A percentile compares a stretch with the other conserved stretches of the same genome.
These are phyloP conservation scores for Trichoderma harzianum DNA, from an alignment of 2,329 filamentous ascomycete species.

Conservation along the genomic window DNA sequence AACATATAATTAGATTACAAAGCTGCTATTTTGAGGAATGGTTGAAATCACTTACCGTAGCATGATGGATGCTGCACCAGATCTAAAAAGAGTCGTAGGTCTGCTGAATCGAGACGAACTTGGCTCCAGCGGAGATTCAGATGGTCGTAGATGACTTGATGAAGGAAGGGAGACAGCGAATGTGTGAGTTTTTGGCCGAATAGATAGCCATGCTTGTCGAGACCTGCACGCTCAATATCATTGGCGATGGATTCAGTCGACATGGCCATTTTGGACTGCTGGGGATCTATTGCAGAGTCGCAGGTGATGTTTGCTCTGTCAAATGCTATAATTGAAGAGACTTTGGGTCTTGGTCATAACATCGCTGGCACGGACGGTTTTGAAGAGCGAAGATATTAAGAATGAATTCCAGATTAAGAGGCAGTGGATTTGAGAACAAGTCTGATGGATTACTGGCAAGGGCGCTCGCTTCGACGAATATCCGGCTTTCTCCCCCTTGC, in stretches of 20 bases:
- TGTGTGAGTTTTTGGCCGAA: slow-evolving; percentile 11
- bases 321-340: background rate
- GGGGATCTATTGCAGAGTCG: background rate
- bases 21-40: background rate
- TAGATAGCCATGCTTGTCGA: slow-evolving; percentile 13
- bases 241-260: background rate
- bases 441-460: background rate
- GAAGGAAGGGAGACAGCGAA: slow-evolving; percentile 13
- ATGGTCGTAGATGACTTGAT: slow-evolving; percentile 12
- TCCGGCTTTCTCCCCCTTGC: background rate
- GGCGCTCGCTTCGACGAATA: background rate
- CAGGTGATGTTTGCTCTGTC: background rate
- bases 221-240: background rate
- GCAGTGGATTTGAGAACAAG: no score
- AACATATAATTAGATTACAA: background rate
- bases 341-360: background rate
- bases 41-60: background rate
- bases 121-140: slow-evolving; percentile 6
- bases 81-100: background rate
- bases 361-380: background rate
- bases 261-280: background rate
- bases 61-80: slow-evolving; percentile 10
- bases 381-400: background rate
- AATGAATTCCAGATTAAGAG: background rate
- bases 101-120: slow-evolving; percentile 7